phyloP scores from a whole-genome alignment of 1,284 basidiomycete species.

The Leccinum subrobustum region DNA sequence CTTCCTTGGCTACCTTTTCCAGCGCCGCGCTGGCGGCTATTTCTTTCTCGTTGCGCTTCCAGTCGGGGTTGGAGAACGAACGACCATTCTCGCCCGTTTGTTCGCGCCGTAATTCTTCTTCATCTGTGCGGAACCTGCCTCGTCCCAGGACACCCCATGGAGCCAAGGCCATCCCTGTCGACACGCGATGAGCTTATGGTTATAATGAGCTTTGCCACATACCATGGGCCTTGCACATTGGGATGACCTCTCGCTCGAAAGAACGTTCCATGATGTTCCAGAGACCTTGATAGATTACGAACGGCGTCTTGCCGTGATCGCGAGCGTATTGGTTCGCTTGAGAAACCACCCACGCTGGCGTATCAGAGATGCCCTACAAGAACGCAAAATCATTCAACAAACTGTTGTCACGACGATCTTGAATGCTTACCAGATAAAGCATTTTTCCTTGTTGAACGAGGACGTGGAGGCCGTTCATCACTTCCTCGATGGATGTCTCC shows the following conservation, averaged over 20 bases:
- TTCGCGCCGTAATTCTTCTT: conserved; percentile 25
- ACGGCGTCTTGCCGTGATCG: conserved; percentile 46
- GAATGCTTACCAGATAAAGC: conserved; percentile 38
- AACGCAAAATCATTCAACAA: background rate
- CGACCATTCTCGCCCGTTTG: conserved; percentile 30
- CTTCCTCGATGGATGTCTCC: conserved; percentile 41
- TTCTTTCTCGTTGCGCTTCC: conserved; percentile 32
- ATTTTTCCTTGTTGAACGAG: conserved; percentile 43
- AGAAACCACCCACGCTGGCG: conserved; percentile 42
- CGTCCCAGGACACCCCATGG: conserved; percentile 39
- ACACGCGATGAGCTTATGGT: background rate
- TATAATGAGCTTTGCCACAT: background rate
- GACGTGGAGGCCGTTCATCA: conserved; percentile 45
- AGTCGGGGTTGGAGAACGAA: conserved; percentile 4
- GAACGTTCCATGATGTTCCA: conserved; percentile 49
- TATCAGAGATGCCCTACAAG: conserved; percentile 36
- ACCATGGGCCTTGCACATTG: conserved; percentile 45
- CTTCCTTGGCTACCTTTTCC: conserved; percentile 22
- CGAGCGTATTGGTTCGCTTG: conserved; percentile 39
- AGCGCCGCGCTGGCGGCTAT: conserved; percentile 12
- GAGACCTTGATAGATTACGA: conserved; percentile 51
- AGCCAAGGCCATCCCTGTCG: conserved; percentile 36
- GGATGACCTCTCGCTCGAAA: conserved; percentile 53
- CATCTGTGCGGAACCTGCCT: conserved; percentile 32
- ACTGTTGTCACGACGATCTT: too few species aligned